Evolutionary conservation across 1,139 yeast genomes (phyloP), one percentile per base, ranked within the genome.

Genomic region (Geotrichum aggregatum): DNA sequence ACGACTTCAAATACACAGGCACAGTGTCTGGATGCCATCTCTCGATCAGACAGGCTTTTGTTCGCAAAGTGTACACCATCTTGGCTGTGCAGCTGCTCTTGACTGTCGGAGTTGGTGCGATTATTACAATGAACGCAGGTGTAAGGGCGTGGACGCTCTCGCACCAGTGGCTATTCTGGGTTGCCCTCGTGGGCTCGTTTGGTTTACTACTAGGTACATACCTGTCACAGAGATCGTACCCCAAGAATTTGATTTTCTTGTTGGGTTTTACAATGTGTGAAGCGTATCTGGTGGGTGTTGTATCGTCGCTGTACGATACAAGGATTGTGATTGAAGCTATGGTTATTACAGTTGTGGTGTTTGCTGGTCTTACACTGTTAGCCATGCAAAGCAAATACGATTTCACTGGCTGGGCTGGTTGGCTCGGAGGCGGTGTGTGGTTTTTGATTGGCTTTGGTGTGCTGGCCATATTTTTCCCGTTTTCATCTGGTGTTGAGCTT

Each of bases 311-410:
- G 44, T 80, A 80, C 52, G 87, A 87, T 58, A 74, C 87, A 1
- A 76, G 74, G 13, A 74, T 84, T 21, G 82, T 89, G 2, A 66
- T 87, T 24, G 83, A 86, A 63, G 96, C 96, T 0, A 72, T 87
- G 18, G 66, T 82, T 40, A 75, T 88, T 52, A 88, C 96, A 0
- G 68, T 79, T 26, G 70, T 85, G 14, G 78, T 88, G 5, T 88
- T 88, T 58, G 69, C 81, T 28, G 95, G 95, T 0, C 79, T 88
- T 54, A 83, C 95, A 0, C 49, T 80, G 24, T 83, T 87, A 69
- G 92, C 96, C 3, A 73, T 84, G 68, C 95, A 88, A 66, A 78
- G 91, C n/a, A 83, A 80, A 64, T 86, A 86, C 63, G 95, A 87
- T 66, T 82, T 85, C 64, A 78, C 84, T 11, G 76, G 84, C 54